Evolutionary conservation across 108 stramenopile genomes (phyloP).

Genomic region (Epithemia pelagica): DNA sequence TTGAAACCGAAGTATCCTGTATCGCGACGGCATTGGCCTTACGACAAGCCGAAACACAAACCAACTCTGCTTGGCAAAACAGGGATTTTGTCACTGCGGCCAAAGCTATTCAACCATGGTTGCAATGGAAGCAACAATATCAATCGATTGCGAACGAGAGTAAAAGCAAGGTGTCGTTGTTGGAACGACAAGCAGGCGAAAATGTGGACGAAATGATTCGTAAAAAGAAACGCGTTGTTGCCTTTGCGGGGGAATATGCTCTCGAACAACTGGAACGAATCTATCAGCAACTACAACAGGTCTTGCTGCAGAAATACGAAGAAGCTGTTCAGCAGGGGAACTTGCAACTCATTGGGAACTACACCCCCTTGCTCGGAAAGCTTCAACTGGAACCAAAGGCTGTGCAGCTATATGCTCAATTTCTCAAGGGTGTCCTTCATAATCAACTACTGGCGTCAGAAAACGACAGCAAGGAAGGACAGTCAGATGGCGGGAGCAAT

Average conservation of each 20-base stretch:
- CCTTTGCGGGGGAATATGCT: slow-evolving; percentile 58
- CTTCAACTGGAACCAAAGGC: slow-evolving; percentile 68
- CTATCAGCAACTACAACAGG: slow-evolving; percentile 24
- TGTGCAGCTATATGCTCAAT: slow-evolving; percentile 61
- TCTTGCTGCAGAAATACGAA: slow-evolving; percentile 56
- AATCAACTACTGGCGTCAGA: slow-evolving; percentile 12
- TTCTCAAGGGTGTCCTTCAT: slow-evolving; percentile 21
- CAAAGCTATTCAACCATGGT: slow-evolving; percentile 45
- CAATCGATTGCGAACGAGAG: neutral
- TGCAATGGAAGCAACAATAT: slow-evolving; percentile 18
- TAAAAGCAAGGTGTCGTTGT: neutral
- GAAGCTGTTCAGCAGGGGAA: slow-evolving; percentile 45
- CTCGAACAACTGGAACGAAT: slow-evolving; percentile 46
- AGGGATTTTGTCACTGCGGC: slow-evolving; percentile 48
- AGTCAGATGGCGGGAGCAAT: slow-evolving; percentile 11
- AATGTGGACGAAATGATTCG: neutral
- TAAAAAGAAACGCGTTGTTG: slow-evolving; percentile 17
- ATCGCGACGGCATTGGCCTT: slow-evolving; percentile 57
- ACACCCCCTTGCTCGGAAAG: slow-evolving; percentile 65
- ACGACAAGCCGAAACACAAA: slow-evolving; percentile 25
- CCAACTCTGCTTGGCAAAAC: slow-evolving; percentile 35
- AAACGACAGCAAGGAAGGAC: slow-evolving; percentile 19
- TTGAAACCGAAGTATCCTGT: slow-evolving; percentile 56
- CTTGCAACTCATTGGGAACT: slow-evolving; percentile 42
- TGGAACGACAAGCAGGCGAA: neutral